Base-by-base conservation (phyloP, 2,329 filamentous ascomycete species). In the Botrytis deweyae region DNA sequence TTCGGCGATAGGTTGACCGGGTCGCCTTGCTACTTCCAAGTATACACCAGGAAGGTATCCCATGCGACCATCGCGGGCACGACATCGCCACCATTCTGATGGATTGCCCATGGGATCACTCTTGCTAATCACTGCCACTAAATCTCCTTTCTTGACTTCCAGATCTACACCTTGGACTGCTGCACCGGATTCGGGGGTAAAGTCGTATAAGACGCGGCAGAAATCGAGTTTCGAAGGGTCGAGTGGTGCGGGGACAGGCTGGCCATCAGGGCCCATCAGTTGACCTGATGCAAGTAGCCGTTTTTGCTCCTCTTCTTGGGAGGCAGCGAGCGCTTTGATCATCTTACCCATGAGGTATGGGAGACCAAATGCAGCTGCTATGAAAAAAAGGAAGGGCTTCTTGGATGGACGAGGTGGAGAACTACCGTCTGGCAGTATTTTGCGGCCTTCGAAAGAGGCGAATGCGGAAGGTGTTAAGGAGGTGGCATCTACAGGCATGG, bases 281-380 rank as follows among this genome's bases (percentile, higher is more conserved):
- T 87, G 83, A 75, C 86, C 83, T 67, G 86, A 85, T 74, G 84
- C 85, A 77, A 90, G 84, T 62, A 89, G 87, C 70, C 85, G 86
- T 74, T 88, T 88, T 82, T 94, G 90, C 80, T 97, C 93, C 80
- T 95, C 93, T 83, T 98, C 94, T 80, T 96, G 93, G 8, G 91
- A 92, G 52, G 92, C 89, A 25, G 95, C 94, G 58, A 99, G 87
- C 1, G 93, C 88, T 80, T 90, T 91, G 82, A 99, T 98, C 78
- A 97, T 89, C 85, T 98, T 99, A 84, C 93, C 92, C 95, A 99
- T 98, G 67, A 99, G 87, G 82, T 97, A 99, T 9, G 96, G 96
- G 22, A 99, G 88, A 71, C 96, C 97, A 80, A 99, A 97, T 8
- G 97, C 95, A 29, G 96, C 95, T 62, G 97, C 86, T 75, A 98